Evolutionary conservation across 2,329 filamentous ascomycete species (phyloP), one percentile per base, ranked within the genome.

Genomic region (Calonectria henricotiae): DNA sequence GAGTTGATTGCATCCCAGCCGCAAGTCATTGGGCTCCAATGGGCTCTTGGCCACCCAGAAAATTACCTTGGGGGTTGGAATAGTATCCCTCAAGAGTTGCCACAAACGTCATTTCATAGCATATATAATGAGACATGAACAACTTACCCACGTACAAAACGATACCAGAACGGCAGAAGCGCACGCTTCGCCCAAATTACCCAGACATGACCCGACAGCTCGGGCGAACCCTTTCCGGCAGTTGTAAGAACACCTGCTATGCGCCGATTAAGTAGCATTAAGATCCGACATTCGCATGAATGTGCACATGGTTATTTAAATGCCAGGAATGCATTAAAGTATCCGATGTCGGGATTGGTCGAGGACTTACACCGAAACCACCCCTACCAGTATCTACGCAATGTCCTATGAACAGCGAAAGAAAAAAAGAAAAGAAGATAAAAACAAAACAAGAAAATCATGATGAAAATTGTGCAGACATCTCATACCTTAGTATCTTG

Each of bases 71-170:
- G 41, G 41, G 11, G 3, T 11, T 20, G 51, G 30, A 11, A 55
- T 8, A 9, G 5, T 15, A n/a, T 37, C 46, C 12, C 25, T 49
- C 51, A 20, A 55, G 35, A 55, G 13, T 37, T 25, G 20, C 7
- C 30, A 55, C n/a, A 55, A 35, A n/a, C 32, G 51, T 15, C 32
- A 55, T 15, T 25, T 35, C n/a, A 4, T 25, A n/a, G n/a, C 51
- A n/a, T 30, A 13, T n/a, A 17, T 55, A 55, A 55, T 55, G 51
- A 55, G 51, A 55, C 37, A 55, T 30, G 51, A 55, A 54, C 30
- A 55, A n/a, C 51, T 20, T 55, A 37, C n/a, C 41, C 27, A 35
- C 32, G 9, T 55, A 37, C 51, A 23, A 20, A 55, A 55, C 51
- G 51, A 55, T 55, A 55, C 32, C 51, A 55, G 51, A 55, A 55